Percentiles rank a stretch among this genome's conserved stretches.
Evolutionary conservation across 352 stramenopile genomes (phyloP).

Genomic region (Pythium guiyangense): DNA sequence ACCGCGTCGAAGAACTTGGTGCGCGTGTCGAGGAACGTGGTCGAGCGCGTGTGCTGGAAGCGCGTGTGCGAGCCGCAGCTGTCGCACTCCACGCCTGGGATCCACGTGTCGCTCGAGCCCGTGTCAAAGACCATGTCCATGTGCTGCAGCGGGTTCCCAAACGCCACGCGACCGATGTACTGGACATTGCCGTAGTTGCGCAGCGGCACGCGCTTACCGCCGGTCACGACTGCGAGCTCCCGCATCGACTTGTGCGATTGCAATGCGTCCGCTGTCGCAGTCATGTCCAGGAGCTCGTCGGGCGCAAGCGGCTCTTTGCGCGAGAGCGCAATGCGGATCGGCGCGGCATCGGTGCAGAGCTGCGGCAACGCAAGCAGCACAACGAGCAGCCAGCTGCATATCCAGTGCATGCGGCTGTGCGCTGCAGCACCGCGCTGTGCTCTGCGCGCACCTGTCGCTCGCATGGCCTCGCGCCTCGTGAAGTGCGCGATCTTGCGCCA

Average conservation of each 20-base stretch:
- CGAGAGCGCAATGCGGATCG: conserved; percentile 30
- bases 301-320: conserved; percentile 1
- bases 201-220: conserved; percentile 41
- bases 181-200: conserved; percentile 86
- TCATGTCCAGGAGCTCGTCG: not conserved
- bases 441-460: too few relatives aligned
- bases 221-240: conserved; percentile 15
- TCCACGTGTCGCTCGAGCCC: conserved; percentile 80
- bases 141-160: conserved; percentile 61
- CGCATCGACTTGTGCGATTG: not conserved
- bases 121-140: conserved; percentile 80
- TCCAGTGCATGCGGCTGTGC: not conserved
- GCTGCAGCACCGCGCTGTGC: not conserved
- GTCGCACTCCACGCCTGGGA: conserved; percentile 45
- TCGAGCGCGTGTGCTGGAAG: conserved; percentile 50
- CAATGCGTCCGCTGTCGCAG: not conserved
- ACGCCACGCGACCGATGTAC: conserved; percentile 70
- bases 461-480: not conserved
- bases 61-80: conserved; percentile 49
- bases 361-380: not conserved
- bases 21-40: conserved; percentile 67
- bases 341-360: conserved; percentile 6
- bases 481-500: not conserved
- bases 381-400: conserved; percentile 1
- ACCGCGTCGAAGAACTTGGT: conserved; percentile 72